Evolutionary conservation across 106 monocot genomes (phyloP).

Genomic region (Dendrobium nobile): DNA sequence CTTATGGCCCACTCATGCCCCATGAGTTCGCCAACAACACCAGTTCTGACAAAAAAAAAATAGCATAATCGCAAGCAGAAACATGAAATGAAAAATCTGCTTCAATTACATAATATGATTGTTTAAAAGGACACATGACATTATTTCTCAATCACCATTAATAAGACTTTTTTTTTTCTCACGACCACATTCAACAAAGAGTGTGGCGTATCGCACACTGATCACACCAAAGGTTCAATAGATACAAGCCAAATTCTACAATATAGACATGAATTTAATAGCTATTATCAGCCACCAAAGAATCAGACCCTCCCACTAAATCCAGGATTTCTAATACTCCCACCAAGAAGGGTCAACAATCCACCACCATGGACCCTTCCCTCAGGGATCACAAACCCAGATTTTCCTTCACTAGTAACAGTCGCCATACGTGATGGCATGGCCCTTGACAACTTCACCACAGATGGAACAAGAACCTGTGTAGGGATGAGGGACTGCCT

Average conservation of each 20-base stretch:
- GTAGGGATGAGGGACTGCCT: conserved; percentile 23
- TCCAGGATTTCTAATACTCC: conserved; percentile 39
- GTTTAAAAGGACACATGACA: not conserved
- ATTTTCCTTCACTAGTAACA: conserved; percentile 6
- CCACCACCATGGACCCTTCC: conserved; percentile 94
- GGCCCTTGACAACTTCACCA: conserved; percentile 40
- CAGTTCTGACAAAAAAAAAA: no score
- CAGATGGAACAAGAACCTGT: not conserved
- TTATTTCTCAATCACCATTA: not conserved
- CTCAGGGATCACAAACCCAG: conserved; percentile 47
- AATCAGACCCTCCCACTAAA: conserved; percentile 26
- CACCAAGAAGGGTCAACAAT: conserved; percentile 75
- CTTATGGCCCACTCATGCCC: no score
- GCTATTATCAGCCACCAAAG: not conserved
- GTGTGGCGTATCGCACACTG: not conserved
- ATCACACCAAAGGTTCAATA: conserved; percentile 5
- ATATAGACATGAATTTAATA: not conserved
- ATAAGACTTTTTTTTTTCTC: not conserved
- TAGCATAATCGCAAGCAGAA: no score
- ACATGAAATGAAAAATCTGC: no score
- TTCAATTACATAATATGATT: no score
- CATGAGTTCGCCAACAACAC: no score
- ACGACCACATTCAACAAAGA: not conserved
- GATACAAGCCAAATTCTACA: not conserved
- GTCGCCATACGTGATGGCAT: no score